Base-by-base conservation (phyloP, 768 basidiomycete genomes). In the Lentinula guzmanii region DNA sequence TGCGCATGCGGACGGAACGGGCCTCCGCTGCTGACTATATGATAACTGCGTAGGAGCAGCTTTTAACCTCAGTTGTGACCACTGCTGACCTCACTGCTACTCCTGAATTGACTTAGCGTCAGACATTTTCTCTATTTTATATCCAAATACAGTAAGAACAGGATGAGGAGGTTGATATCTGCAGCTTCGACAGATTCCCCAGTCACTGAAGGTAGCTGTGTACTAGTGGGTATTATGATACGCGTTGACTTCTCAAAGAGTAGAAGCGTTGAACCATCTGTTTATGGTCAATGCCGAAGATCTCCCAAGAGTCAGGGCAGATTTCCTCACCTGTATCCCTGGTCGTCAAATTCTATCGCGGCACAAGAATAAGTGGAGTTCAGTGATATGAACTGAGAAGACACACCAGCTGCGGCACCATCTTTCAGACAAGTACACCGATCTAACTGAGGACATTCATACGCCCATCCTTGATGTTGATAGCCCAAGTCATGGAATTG, bases 401-500 rank as follows among this genome's bases (percentile, higher is more conserved):
- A 43, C 61, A 15, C 31, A 62, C 61, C 54, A 43, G 56, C 13
- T 39, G 62, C 57, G 4, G 18, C 35, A n/a, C 56, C 65, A n/a
- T 72, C 70, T 50, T 65, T 52, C 1, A 64, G 42, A 52, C 70
- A 72, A 1, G 70, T 69, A 56, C 71, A 72, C 8, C 65, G 57
- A 24, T 64, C 55, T 9, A 70, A 61, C 18, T 56, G n/a, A 4
- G 64, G 68, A 54, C 71, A 72, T 33, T 65, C 65, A 39, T 67
- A 71, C 5, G 61, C 62, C 71, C 70, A 71, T 24, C 63, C 64
- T 53, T 72, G 70, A 51, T 72, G 70, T 45, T 72, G 71, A 61
- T 71, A 71, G 8, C 70, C 71, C 57, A 71, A 43, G 45, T 72
- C 70, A 39, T 59, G 63, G 46, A 70, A 70, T 24, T 72, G 70